Conservation (phyloP, 768 basidiomycete genomes). For the Tulasnella sp. region DNA sequence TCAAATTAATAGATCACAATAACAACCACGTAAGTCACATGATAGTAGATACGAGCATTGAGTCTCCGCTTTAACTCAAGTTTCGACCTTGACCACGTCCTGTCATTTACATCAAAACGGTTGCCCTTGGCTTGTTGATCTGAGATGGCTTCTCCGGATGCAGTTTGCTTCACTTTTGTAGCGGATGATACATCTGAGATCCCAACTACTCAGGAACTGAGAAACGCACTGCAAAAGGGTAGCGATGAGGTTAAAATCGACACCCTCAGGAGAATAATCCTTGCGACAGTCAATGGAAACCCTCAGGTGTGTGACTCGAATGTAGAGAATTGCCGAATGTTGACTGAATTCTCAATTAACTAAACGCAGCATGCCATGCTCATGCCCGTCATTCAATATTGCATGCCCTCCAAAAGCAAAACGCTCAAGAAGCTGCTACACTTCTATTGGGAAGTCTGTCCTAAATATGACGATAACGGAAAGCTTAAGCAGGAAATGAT, state of each 20-base stretch:
- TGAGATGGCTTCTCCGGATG: slow-evolving; percentile 16
- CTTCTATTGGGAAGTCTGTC: slow-evolving; percentile 96
- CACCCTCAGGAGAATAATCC: slow-evolving; percentile 86
- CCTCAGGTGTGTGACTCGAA: slow-evolving; percentile 49
- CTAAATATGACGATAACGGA: slow-evolving; percentile 91
- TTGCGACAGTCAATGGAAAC: slow-evolving; percentile 89
- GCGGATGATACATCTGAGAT: slow-evolving; percentile 54
- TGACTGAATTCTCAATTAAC: background rate
- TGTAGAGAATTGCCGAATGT: background rate
- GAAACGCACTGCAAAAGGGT: slow-evolving; percentile 80
- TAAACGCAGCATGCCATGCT: slow-evolving; percentile 75
- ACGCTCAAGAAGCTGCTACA: slow-evolving; percentile 92
- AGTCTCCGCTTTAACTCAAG: background rate
- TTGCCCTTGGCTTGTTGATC: background rate
- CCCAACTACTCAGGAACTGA: slow-evolving; percentile 70
- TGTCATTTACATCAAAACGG: background rate
- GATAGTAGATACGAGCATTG: no score
- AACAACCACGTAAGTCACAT: no score
- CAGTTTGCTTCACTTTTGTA: slow-evolving; percentile 65
- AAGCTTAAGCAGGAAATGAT: slow-evolving; percentile 99
- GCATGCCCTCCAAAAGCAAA: slow-evolving; percentile 91
- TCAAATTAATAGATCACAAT: no score
- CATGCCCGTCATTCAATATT: slow-evolving; percentile 98
- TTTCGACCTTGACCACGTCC: background rate
- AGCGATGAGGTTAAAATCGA: slow-evolving; percentile 94